Evolutionary conservation across 805 yeast species (phyloP), one percentile per base, ranked within the genome.

Genomic region (Wickerhamiella domercqiae): DNA sequence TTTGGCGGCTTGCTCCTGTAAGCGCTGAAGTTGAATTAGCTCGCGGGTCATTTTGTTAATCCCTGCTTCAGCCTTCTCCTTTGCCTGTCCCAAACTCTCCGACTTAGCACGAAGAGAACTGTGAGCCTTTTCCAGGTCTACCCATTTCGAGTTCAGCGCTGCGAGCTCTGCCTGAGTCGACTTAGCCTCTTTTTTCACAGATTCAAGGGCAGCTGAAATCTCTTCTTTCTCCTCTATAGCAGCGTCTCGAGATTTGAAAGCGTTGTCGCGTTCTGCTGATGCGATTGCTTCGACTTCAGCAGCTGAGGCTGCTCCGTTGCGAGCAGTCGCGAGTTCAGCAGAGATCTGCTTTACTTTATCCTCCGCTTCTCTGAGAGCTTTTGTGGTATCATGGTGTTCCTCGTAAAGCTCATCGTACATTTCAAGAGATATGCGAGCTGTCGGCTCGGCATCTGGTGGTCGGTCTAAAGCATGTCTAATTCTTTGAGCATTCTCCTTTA

Each of bases 1-100:
- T 21, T 43, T 40, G 5, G 41, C 36, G 13, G 35, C 35, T 11
- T 30, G 30, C 2, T 68, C 72, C 40, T 75, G 75, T 24, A 72
- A 73, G 39, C 70, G 71, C 0, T 73, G 67, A 31, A 83, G 60
- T 34, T 68, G 68, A 55, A 82, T 70, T 21, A 86, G 60, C 45
- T 86, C 97, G 29, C 87, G 63, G 38, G 77, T 78, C 94, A 86
- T 80, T 47, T 83, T 84, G 52, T 84, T 84, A 36, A 86, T 76
- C 3, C 94, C 96, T 41, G 73, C 76, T 49, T 86, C 95, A 1
- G 87, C 79, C 45, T 70, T 75, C 19, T 64, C 64, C 47, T 73
- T 77, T 9, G 66, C 68, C 6, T 53, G 11, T 20, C 33, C 33
- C 16, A 30, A 21, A n/a, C 7, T 9, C 20, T 15, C 21, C 11